These are phyloP conservation scores for Ephemerocybe angulata DNA, from an alignment of 768 basidiomycete species.

Conservation along the genomic window DNA sequence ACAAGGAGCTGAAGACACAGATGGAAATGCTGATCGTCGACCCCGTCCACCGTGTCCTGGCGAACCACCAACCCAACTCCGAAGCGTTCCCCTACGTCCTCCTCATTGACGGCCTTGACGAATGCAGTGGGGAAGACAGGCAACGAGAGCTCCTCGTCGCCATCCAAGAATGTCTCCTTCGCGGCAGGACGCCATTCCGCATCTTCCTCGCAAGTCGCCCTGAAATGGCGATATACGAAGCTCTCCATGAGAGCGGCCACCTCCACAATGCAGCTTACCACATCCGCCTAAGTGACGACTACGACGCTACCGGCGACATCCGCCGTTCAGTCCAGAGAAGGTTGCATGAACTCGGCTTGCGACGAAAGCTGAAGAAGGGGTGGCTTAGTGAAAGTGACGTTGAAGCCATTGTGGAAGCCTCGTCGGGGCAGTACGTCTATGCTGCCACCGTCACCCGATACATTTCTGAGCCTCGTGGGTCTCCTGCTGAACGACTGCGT, in stretches of 20 bases:
- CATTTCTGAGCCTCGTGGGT: not conserved
- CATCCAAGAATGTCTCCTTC: slow-evolving; percentile 3
- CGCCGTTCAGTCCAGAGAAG: not conserved
- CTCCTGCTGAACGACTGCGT: too few species aligned
- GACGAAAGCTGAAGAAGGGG: too few species aligned
- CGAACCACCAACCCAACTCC: not conserved
- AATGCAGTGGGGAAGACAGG: slow-evolving; percentile 9
- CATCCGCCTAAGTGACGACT: slow-evolving; percentile 3
- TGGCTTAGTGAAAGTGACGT: not conserved
- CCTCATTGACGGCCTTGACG: slow-evolving; percentile 13
- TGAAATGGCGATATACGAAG: slow-evolving; percentile 7
- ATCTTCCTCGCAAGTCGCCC: slow-evolving; percentile 14
- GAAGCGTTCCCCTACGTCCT: not conserved
- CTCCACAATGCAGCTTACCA: not conserved
- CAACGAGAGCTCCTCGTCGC: slow-evolving; percentile 8
- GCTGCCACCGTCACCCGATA: slow-evolving; percentile 3
- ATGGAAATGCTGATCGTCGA: slow-evolving; percentile 5
- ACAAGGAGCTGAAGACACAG: not conserved
- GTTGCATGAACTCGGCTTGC: not conserved
- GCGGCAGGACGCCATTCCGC: slow-evolving; percentile 1
- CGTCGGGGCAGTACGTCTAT: slow-evolving; percentile 5
- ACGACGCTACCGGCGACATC: not conserved
- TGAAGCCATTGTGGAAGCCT: not conserved
- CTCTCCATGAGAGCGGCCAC: not conserved
- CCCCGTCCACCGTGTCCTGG: not conserved